Evolutionary conservation across 768 basidiomycete species (phyloP), one percentile per base, ranked within the genome.

Genomic region (Boletus reticulatus): DNA sequence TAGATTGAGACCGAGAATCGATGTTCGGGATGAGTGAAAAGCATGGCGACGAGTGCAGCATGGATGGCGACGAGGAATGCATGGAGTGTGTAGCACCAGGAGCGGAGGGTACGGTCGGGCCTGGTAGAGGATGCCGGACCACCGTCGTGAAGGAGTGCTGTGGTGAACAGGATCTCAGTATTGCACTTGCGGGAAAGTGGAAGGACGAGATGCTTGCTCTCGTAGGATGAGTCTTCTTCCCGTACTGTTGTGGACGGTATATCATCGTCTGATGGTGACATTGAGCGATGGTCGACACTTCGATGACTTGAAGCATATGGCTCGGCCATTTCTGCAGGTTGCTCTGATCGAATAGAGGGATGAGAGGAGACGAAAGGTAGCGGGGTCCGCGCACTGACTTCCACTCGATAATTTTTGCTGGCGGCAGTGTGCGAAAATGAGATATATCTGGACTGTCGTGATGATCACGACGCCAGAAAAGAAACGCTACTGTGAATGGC

Each of bases 211-310:
- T 42, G 24, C 43, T 44, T 7, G 8, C 43, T 27, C 22, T 44
- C 16, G 43, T 2, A 5, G 8, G 22, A 24, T 17, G 17, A 27
- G 24, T 24, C 43, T 34, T 7, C 43, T 27, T 44, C 43, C 13
- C 6, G 34, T 14, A 34, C 34, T 11, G 11, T 74, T 72, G 56
- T 45, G 41, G 41, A 13, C 9, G 17, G 16, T 17, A 44, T 44
- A 10, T 44, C 24, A 2, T 17, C 24, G 16, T 24, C 16, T 27
- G 17, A 44, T 44, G 16, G 8, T 27, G 24, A 7, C 4, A 4
- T 44, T 27, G 24, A 24, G 4, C 3, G 22, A 8, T 44, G 24
- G 43, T 17, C 16, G 4, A 8, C 24, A 27, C 24, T 44, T 16
- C 16, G 24, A 44, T 4, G 14, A 16, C 24, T 24, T 44, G 24